Evolutionary conservation across 2,329 filamentous ascomycete species (phyloP), one percentile per base, ranked within the genome.

Genomic region (Zasmidium angulare): DNA sequence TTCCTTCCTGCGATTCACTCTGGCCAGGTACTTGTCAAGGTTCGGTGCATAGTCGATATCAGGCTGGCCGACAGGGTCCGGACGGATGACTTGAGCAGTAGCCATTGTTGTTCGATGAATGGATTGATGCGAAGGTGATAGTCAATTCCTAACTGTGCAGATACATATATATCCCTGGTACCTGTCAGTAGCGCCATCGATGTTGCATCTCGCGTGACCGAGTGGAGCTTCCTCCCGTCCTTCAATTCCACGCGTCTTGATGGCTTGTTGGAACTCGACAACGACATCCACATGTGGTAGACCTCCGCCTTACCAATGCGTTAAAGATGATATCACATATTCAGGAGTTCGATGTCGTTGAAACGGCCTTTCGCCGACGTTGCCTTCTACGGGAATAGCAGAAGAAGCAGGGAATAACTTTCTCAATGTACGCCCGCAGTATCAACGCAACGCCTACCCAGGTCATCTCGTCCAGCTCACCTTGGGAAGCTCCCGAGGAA

Each of bases 21-120:
- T 79, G 1, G 78, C 78, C 24, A 81, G 74, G 63, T 82, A 87
- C 63, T 82, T 85, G 29, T 79, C 75, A 47, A 76, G 75, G 61
- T 86, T 76, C 0, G 85, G 84, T 1, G 78, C 74, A 68, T 87
- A 87, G 1, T 73, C 73, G 57, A 87, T 87, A 63, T 87, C 84
- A 0, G 85, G 84, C 65, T 86, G 83, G 2, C 58, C 58, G 2
- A 59, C 7, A 2, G 61, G 61, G 26, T 58, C 61, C 12, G 61
- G 46, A 21, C 53, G 58, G 24, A 61, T 36, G 17, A 61, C 58
- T 48, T 61, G 58, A 46, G 56, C 52, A n/a, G 58, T 61, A 24
- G 58, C 61, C 61, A 63, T 63, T 24, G 22, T 56, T 11, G 29
- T 29, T 43, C 14, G 36, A 43, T 43, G 36, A 17, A 19, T 17